Evolutionary conservation across 2,329 filamentous ascomycete species (phyloP), one percentile per base, ranked within the genome.

Genomic region (Colletotrichum sp.): DNA sequence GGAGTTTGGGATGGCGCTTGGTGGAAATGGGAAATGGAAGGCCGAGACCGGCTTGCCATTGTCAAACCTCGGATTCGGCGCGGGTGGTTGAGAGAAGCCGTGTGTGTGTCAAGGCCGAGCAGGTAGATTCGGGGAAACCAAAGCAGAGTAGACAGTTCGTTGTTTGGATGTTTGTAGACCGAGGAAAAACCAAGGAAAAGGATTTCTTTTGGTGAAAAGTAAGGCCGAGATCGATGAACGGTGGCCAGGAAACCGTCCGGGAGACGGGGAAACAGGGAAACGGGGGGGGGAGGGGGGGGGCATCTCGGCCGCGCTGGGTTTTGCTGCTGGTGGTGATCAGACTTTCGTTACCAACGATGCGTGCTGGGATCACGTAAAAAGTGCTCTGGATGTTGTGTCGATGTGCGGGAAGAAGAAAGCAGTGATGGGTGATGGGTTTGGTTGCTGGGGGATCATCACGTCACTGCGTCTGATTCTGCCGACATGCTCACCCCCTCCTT

Each of bases 311-410:
- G 38, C 9, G 38, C 38, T 43, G 38, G 38, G 36, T 10, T n/a
- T n/a, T 43, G 9, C 38, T 59, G 59, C 13, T n/a, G 32, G 30
- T 64, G 59, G 59, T n/a, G 32, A 65, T 65, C 66, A 56, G 62
- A 67, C 62, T 59, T 26, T 28, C 0, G 30, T 18, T 18, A 1
- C 24, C 26, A 30, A 61, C 9, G 28, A 21, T 30, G 28, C 1
- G n/a, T 56, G 52, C n/a, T 14, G 21, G 10, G 58, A 61, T 30
- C 55, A 74, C 62, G 72, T 74, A 74, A 74, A 74, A 66, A 55
- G 69, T 72, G 69, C 24, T 69, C 66, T 62, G 8, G n/a, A 18
- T 72, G n/a, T 32, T 43, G 58, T 34, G 61, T 26, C 24, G 38
- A 52, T 30, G n/a, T 56, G 13, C 21, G 30, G 36, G 12, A 21